Evolutionary conservation across 2,329 filamentous ascomycete species (phyloP).

Genomic region (Pseudogymnoascus sp.): DNA sequence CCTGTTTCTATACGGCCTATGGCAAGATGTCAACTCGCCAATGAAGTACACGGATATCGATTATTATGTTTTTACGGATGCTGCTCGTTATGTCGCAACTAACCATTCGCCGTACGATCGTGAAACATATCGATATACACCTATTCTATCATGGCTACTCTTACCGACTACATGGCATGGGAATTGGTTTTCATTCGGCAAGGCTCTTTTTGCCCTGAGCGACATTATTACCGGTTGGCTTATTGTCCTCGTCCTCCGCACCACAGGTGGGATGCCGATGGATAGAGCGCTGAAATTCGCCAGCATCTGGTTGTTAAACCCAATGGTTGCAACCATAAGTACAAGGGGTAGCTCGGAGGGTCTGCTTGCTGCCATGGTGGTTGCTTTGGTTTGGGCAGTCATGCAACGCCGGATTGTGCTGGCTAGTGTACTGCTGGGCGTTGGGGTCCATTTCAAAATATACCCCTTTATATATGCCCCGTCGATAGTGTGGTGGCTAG

Average conservation of each 20-base stretch:
- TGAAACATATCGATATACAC: slow-evolving; percentile 95
- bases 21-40: slow-evolving; percentile 84
- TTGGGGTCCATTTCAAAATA: slow-evolving; percentile 95
- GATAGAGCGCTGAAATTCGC: slow-evolving; percentile 64
- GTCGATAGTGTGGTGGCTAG: slow-evolving; percentile 73
- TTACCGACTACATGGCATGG: slow-evolving; percentile 60
- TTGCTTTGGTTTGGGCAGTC: slow-evolving; percentile 75
- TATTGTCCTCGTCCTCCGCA: slow-evolving; percentile 48
- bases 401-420: slow-evolving; percentile 51
- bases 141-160: slow-evolving; percentile 83
- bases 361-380: slow-evolving; percentile 73
- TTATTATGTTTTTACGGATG: slow-evolving; percentile 97
- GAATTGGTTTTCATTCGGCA: slow-evolving; percentile 69
- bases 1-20: slow-evolving; percentile 80
- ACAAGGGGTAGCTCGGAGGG: slow-evolving; percentile 93
- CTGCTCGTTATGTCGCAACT: slow-evolving; percentile 64
- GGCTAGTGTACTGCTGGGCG: slow-evolving; percentile 67
- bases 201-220: slow-evolving; percentile 72
- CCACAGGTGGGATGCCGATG: slow-evolving; percentile 25
- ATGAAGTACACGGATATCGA: slow-evolving; percentile 99
- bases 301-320: slow-evolving; percentile 87
- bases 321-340: slow-evolving; percentile 96
- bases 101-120: slow-evolving; percentile 71
- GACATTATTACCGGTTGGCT: slow-evolving; percentile 82
- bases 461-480: slow-evolving; percentile 95